A percentile compares a stretch with the other conserved stretches of the same genome.
Evolutionary conservation across 164 flowering plant species (phyloP).

Genomic region (Liriodendron chinense): DNA sequence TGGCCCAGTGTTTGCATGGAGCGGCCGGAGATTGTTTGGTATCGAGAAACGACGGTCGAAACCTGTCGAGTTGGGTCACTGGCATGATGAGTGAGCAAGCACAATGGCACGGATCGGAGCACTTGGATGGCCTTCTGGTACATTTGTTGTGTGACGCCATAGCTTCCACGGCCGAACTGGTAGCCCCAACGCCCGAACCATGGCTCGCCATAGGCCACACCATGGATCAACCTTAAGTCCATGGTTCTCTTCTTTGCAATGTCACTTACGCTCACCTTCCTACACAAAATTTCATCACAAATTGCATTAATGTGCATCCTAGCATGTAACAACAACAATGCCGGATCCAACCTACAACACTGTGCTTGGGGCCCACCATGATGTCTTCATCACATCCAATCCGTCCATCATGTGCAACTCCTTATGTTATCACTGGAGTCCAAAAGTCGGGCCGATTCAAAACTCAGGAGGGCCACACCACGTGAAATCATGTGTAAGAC

Average conservation of each 20-base stretch:
- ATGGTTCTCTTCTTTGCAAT: conserved; percentile 64
- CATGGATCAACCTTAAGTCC: conserved; percentile 77
- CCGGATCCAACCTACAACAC: too few relatives aligned
- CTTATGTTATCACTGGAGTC: too few relatives aligned
- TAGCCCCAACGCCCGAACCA: conserved; percentile 98
- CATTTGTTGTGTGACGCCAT: conserved; percentile 55
- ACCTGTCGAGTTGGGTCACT: conserved; percentile 30
- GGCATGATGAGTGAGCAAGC: conserved; percentile 41
- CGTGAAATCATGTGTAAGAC: too few relatives aligned
- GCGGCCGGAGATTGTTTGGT: conserved; percentile 57
- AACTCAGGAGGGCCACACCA: too few relatives aligned
- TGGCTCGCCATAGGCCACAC: conserved; percentile 63
- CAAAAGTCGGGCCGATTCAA: too few relatives aligned
- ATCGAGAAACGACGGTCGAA: conserved; percentile 43
- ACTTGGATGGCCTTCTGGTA: conserved; percentile 72
- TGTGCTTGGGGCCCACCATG: too few relatives aligned
- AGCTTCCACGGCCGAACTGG: conserved; percentile 70
- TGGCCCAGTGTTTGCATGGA: conserved; percentile 58
- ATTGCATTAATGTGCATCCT: neutral
- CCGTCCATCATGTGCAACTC: too few relatives aligned
- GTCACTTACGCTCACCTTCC: conserved; percentile 81
- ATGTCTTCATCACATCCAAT: too few relatives aligned
- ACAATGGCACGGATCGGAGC: conserved; percentile 53
- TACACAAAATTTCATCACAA: conserved; percentile 11
- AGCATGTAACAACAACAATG: too few relatives aligned